These are phyloP conservation scores for Taphrina populina DNA, from an alignment of 1,139 yeast species.

Conservation along the genomic window DNA sequence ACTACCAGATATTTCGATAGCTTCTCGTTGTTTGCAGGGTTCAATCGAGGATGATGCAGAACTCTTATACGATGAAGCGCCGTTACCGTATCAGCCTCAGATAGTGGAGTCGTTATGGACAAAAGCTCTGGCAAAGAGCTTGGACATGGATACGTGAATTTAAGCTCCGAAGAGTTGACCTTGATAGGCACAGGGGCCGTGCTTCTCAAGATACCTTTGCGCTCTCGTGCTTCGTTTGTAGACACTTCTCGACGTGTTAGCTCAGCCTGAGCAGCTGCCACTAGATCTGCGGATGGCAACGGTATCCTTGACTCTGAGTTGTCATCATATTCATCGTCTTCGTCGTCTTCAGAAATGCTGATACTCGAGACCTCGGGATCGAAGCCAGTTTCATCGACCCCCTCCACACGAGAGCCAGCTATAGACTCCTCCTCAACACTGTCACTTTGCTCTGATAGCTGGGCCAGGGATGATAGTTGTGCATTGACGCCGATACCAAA, in stretches of 20 bases:
- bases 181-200: constrained; percentile 10
- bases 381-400: constrained; percentile 40
- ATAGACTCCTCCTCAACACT: constrained; percentile 35
- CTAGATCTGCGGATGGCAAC: constrained; percentile 18
- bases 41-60: constrained; percentile 70
- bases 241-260: constrained; percentile 18
- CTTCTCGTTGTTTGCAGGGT: constrained; percentile 77
- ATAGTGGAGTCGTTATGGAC: constrained; percentile 47
- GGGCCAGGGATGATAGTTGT: constrained; percentile 21
- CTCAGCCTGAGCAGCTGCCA: constrained; percentile 27
- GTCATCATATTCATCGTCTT: constrained; percentile 41
- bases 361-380: constrained; percentile 17
- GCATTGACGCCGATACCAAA: constrained; percentile 30
- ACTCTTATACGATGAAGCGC: constrained; percentile 59
- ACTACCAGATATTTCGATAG: constrained; percentile 64
- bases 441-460: constrained; percentile 39
- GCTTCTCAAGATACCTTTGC: constrained; percentile 13
- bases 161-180: constrained; percentile 38
- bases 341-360: constrained; percentile 53
- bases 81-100: constrained; percentile 51
- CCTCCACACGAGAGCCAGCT: constrained; percentile 5
- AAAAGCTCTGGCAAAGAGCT: constrained; percentile 55
- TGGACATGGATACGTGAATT: constrained; percentile 55
- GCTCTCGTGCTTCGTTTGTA: background rate
- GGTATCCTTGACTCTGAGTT: no score